Evolutionary conservation across 2,329 filamentous ascomycete species (phyloP).

Genomic region (Botryotinia globosa): DNA sequence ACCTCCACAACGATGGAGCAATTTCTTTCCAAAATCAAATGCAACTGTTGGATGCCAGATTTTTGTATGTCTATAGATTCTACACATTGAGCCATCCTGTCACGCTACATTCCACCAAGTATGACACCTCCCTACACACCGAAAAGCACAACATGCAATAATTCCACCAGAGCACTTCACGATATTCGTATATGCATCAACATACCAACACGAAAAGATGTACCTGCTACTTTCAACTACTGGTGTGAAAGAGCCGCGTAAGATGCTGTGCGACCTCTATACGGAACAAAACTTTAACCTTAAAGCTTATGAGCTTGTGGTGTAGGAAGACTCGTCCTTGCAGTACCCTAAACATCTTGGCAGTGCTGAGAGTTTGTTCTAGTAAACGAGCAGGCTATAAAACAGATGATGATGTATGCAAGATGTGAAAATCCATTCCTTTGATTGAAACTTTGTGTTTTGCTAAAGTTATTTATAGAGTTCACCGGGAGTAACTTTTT

Average conservation of each 20-base stretch:
- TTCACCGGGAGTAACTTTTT: neutral
- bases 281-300: neutral
- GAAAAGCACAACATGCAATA: neutral
- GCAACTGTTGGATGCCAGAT: neutral
- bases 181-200: neutral
- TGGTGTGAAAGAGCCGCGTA: neutral
- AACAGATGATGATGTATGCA: neutral
- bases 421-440: neutral
- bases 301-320: neutral
- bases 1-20: neutral
- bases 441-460: neutral
- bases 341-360: slow-evolving; percentile 21
- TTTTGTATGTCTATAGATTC: neutral
- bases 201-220: neutral
- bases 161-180: neutral
- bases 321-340: slow-evolving; percentile 10
- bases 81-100: too few relatives aligned
- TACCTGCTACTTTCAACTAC: neutral
- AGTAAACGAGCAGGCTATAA: neutral
- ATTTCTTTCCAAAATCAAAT: neutral
- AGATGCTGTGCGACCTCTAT: neutral
- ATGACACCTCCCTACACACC: neutral
- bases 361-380: neutral
- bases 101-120: neutral
- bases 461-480: neutral